These are phyloP conservation scores for Aschersonia sp. DNA, from an alignment of 2,329 filamentous ascomycete genomes.

Conservation along the genomic window DNA sequence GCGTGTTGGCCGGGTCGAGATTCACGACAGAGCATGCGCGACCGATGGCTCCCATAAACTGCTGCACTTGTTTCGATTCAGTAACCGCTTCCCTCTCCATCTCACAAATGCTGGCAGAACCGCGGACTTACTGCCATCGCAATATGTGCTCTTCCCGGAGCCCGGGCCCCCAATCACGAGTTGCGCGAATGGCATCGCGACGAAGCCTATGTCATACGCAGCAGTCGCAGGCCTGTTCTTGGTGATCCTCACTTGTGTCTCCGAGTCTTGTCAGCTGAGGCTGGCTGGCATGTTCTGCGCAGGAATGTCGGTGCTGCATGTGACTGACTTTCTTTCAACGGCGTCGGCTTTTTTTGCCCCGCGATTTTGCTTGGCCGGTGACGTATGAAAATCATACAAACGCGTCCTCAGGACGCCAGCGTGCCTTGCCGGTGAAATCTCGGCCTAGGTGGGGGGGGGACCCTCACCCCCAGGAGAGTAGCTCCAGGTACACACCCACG, in stretches of 20 bases:
- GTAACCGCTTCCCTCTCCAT: background rate
- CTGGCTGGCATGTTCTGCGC: too few relatives aligned
- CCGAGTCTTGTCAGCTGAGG: too few relatives aligned
- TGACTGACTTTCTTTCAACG: too few relatives aligned
- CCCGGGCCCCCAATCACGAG: conserved; percentile 90
- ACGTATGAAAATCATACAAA: too few relatives aligned
- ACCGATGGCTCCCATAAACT: conserved; percentile 92
- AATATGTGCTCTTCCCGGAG: conserved; percentile 93
- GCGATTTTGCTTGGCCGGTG: background rate
- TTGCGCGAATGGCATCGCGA: conserved; percentile 49
- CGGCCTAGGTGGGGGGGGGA: background rate
- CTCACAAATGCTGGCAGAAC: background rate
- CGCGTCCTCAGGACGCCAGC: background rate
- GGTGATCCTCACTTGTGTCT: too few relatives aligned
- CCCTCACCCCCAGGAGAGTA: background rate
- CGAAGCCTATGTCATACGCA: too few relatives aligned
- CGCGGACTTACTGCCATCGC: conserved; percentile 63
- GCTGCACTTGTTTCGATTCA: conserved; percentile 52
- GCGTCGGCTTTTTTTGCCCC: conserved; percentile 1
- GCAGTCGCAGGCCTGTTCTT: too few relatives aligned
- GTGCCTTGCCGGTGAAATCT: background rate
- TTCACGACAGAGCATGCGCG: conserved; percentile 92
- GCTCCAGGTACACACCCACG: background rate
- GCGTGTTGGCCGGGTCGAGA: conserved; percentile 92
- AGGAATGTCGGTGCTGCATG: too few relatives aligned